Base-by-base conservation (phyloP, 768 basidiomycete species). In the Scleroderma citrinum region DNA sequence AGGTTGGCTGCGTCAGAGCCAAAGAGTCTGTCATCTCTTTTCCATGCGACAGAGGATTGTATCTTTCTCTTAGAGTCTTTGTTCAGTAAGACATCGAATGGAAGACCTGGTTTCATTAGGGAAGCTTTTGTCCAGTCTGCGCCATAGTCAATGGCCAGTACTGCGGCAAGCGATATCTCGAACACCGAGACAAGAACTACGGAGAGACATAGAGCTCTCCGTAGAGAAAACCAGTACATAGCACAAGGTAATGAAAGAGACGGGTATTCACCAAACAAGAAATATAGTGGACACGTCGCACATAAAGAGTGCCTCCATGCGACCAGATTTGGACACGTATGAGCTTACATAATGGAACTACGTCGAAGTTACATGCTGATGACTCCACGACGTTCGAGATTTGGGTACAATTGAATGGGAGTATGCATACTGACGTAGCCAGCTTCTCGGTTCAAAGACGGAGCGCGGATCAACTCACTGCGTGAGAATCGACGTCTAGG, bases 121-220 rank as follows among this genome's bases (percentile, higher is more conserved):
- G 93, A 94, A 24, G 92, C 90, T 69, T 97, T 99, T 62, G 94
- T 97, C 79, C 85, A 94, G 70, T 98, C 96, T 16, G 90, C 81
- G 63, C 96, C 96, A 79, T 96, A 97, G 81, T 99, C 96, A 61
- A 99, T 90, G 17, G 94, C 94, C 42, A 99, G 80, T 12, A 98
- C 79, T 3, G 93, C 82, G 19, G 85, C 87, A 36, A 78, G 68
- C n/a, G 74, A 70, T 37, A 71, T 62, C 39, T 65, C 50, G 46
- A 65, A 46, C 34, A 61, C 19, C 13, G 36, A 54, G 19, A 56
- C n/a, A 45, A 68, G 42, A 30, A 66, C 40, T 16, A 59, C 12
- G 31, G 65, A 44, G 24, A 66, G 34, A 7, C 58, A 60, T 21
- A 68, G 8, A 13, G 46, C 61, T 54, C 62, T 66, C 48, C 61